phyloP scores from a whole-genome alignment of 768 basidiomycete species.

The Lactifluus rugatus region DNA sequence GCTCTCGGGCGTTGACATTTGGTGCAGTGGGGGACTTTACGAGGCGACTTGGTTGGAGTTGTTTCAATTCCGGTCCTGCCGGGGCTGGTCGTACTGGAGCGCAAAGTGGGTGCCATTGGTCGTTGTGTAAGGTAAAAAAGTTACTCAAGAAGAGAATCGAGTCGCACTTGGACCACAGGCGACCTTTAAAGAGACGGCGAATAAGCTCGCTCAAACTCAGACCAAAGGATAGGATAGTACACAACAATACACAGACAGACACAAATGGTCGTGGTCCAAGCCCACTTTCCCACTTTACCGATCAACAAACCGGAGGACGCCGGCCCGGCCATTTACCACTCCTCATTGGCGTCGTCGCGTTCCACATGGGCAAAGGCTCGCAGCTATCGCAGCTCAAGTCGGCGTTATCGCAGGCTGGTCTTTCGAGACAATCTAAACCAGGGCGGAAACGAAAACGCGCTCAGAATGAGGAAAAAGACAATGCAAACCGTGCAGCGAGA shows the following conservation, averaged over 20 bases:
- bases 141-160: background rate
- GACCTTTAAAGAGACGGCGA: background rate
- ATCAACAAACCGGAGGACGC: background rate
- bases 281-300: background rate
- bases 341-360: background rate
- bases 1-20: slow-evolving; percentile 47
- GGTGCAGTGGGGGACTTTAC: slow-evolving; percentile 44
- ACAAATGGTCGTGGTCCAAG: background rate
- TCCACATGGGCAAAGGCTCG: slow-evolving; percentile 66
- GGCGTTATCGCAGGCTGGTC: slow-evolving; percentile 69
- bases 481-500: slow-evolving; percentile 69
- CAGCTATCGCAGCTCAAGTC: slow-evolving; percentile 88
- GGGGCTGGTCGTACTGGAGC: slow-evolving; percentile 6
- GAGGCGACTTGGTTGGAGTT: slow-evolving; percentile 33
- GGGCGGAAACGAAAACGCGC: slow-evolving; percentile 64
- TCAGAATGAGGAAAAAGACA: slow-evolving; percentile 58
- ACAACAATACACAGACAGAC: background rate
- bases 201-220: background rate
- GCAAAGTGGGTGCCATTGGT: slow-evolving; percentile 9
- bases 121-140: background rate
- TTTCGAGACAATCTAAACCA: slow-evolving; percentile 48
- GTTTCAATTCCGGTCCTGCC: slow-evolving; percentile 6
- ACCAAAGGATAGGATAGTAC: too few species aligned
- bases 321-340: background rate
- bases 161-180: background rate